Evolutionary conservation across 805 yeast species (phyloP), one percentile per base, ranked within the genome.

Genomic region (Pichia pseudocactophila): DNA sequence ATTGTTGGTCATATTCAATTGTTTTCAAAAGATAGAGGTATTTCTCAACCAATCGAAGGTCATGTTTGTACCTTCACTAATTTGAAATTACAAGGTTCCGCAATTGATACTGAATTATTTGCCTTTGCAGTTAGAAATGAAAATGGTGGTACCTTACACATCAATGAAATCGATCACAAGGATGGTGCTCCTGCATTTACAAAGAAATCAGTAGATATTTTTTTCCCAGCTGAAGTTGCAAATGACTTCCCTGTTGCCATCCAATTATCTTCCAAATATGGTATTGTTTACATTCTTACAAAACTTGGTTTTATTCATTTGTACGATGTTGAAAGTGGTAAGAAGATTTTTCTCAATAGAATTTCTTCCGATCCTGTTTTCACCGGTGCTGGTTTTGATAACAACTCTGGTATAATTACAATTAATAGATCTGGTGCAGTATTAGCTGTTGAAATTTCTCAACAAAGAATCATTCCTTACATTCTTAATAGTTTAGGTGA

Each of bases 11-110:
- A 86, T 65, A 84, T 90, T 61, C 99, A 92, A 69, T 76, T 92
- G 49, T 92, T 70, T 66, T 83, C 95, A 46, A 83, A 82, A 61
- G 78, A 81, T 41, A 80, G 97, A 66, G 83, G 84, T 58, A 85
- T 90, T 32, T 89, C 97, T 12, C 99, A 92, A 68, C 89, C 95
- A 17, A 86, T 92, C 54, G 97, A 92, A 59, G 98, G 98, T 55
- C 98, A 92, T 64, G 97, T 94, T 43, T 92, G 95, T 46, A 78
- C 79, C 34, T 92, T 92, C 66, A 87, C 96, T 42, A 70, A 73
- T 46, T 68, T 92, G 49, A 73, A 78, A 47, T 70, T 90, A 53
- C 82, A 78, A 40, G 87, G 87, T 42, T 85, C 89, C 32, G 47
- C 70, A n/a, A 54, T 78, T 25, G 85, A 85, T 34, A 84, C 95